A percentile compares a stretch with the other conserved stretches of the same genome.
Conservation (phyloP, 257 asterid genomes). For the Nicotiana sylvestris region DNA sequence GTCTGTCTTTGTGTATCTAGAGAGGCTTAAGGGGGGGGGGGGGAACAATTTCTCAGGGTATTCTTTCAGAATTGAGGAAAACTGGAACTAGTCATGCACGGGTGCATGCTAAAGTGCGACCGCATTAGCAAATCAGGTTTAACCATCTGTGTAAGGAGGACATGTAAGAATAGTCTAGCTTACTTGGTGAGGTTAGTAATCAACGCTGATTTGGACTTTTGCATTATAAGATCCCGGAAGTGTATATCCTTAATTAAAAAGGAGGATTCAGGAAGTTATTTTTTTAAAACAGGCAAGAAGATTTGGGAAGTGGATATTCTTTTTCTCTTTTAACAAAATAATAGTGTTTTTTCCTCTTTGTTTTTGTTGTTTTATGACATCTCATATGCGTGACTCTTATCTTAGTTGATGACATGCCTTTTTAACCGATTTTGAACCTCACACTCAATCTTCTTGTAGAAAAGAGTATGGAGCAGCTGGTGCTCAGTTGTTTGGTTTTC, state of each 20-base stretch:
- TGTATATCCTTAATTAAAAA: neutral
- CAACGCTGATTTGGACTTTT: neutral
- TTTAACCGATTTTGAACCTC: neutral
- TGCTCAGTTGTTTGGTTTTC: slow-evolving; percentile 1
- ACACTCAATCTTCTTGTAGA: neutral
- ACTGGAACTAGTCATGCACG: neutral
- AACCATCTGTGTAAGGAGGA: neutral
- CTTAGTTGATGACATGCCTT: neutral
- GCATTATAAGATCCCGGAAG: neutral
- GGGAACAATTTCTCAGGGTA: neutral
- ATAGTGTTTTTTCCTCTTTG: neutral
- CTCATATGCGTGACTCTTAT: neutral
- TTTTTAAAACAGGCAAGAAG: neutral
- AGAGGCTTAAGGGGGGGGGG: neutral
- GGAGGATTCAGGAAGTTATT: no score
- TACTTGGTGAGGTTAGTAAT: neutral
- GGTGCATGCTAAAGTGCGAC: neutral
- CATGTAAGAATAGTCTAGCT: neutral
- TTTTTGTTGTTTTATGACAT: neutral
- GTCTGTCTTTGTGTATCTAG: neutral
- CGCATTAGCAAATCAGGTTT: neutral
- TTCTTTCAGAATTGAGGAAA: neutral
- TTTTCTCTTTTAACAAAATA: neutral
- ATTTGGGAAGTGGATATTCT: neutral
- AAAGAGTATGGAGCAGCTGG: neutral